Evolutionary conservation across 805 yeast genomes (phyloP), one percentile per base, ranked within the genome.

Genomic region (Candida sithepensis): DNA sequence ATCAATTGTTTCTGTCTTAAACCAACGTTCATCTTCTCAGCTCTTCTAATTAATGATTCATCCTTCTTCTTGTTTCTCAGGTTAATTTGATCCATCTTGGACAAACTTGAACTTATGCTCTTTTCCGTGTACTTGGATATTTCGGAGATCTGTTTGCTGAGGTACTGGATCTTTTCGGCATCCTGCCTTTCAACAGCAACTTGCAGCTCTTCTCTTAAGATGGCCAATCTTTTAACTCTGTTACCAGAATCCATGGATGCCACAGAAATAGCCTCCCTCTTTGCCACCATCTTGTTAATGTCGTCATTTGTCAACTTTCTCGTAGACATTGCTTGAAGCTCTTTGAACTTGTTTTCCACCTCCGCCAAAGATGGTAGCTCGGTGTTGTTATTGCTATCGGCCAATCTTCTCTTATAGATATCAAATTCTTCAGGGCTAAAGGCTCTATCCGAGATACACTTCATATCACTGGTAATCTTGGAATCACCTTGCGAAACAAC

Each of bases 31-130:
- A 73, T 73, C 43, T 81, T 67, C 64, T 91, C 97, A 0, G 96
- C 97, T 58, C 78, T 76, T 60, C 95, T 82, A 56, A 90, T 81
- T 42, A 79, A 79, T 44, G 82, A 82, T 63, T 82, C 83, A 66
- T 92, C 92, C 53, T 85, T 76, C 57, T 81, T 85, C 64, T 96
- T 79, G 67, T 94, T 94, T 59, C 96, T 81, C 58, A 86, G 85
- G 55, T 90, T 89, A 44, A 90, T 87, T 55, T 79, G 81, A 39
- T 85, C 79, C 70, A 89, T 74, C 48, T 79, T 74, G 53, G 67
- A 72, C 67, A 62, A 68, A 56, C 53, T 67, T 68, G 51, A 66
- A 63, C 49, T 63, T 13, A 36, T 13, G 52, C 23, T 65, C 59
- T 52, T 65, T 64, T 47, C 71, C 45, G 48, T 54, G 40, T 45